phyloP scores from a whole-genome alignment of 768 basidiomycete species.

The Russula ochroleuca region DNA sequence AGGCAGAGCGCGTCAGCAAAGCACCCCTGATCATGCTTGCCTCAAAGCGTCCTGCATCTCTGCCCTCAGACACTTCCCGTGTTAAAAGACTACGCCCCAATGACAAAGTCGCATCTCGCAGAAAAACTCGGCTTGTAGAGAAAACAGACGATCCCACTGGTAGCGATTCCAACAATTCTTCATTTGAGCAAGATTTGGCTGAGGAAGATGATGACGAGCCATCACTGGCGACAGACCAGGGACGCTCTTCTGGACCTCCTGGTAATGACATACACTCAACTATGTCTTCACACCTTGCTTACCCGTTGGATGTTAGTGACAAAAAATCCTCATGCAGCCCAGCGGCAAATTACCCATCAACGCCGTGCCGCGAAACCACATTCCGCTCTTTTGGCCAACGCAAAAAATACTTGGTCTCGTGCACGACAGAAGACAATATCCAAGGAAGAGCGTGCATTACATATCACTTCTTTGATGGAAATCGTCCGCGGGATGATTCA shows the following conservation, averaged over 20 bases:
- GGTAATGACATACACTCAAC: background rate
- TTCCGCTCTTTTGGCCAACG: slow-evolving; percentile 60
- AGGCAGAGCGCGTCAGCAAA: background rate
- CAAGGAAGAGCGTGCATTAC: slow-evolving; percentile 65
- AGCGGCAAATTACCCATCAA: slow-evolving; percentile 61
- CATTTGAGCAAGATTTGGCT: background rate
- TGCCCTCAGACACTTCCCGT: background rate
- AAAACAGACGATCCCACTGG: background rate
- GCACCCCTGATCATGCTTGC: background rate
- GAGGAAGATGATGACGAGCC: slow-evolving; percentile 33
- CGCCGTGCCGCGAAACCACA: slow-evolving; percentile 77
- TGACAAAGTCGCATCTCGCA: background rate
- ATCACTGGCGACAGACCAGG: slow-evolving; percentile 1
- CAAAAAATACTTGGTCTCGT: slow-evolving; percentile 74
- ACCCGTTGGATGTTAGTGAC: slow-evolving; percentile 40
- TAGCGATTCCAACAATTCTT: background rate
- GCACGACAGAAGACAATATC: slow-evolving; percentile 70
- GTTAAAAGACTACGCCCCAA: slow-evolving; percentile 9
- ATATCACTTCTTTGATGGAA: slow-evolving; percentile 68
- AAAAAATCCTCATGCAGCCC: slow-evolving; percentile 67
- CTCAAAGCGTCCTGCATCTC: slow-evolving; percentile 13
- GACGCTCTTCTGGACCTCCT: background rate
- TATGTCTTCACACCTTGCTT: background rate
- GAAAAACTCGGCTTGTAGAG: background rate
- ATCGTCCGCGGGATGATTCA: slow-evolving; percentile 76